These are phyloP conservation scores for Xylaria sp. DNA, from an alignment of 2,329 filamentous ascomycete genomes.

Conservation along the genomic window DNA sequence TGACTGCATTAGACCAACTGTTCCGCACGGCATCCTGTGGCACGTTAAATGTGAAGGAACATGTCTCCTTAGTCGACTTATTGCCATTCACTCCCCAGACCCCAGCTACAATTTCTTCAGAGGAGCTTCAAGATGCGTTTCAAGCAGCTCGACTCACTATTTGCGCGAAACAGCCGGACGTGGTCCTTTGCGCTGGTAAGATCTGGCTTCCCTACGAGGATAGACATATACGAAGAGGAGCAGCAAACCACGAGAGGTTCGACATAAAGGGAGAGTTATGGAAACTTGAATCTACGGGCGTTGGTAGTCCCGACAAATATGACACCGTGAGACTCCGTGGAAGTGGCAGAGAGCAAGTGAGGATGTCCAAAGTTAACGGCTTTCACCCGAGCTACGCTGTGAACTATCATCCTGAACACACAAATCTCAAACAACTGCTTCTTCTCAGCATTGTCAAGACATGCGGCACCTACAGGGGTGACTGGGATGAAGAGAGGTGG, in stretches of 20 bases:
- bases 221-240: too few relatives aligned
- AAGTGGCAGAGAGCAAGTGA: not conserved
- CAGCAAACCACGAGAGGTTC: not conserved
- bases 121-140: constrained; percentile 13
- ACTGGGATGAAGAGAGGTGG: constrained; percentile 21
- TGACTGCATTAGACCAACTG: constrained; percentile 7
- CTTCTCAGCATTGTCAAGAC: constrained; percentile 23
- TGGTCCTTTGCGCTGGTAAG: constrained; percentile 22
- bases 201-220: constrained; percentile 7
- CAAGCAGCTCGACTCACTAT: constrained; percentile 15
- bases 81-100: constrained; percentile 18
- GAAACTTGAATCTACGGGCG: constrained; percentile 9
- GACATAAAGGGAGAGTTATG: constrained; percentile 7
- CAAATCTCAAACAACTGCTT: constrained; percentile 18
- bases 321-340: constrained; percentile 8
- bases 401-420: constrained; percentile 18
- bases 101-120: not conserved
- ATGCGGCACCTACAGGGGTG: constrained; percentile 22
- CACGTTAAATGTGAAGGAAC: not conserved
- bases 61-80: constrained; percentile 19
- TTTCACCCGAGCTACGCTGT: constrained; percentile 26
- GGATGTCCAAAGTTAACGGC: constrained; percentile 16
- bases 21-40: constrained; percentile 17
- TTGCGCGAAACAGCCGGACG: constrained; percentile 8
- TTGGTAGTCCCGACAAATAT: constrained; percentile 16